These are phyloP conservation scores for Phytopythium montanum DNA, from an alignment of 352 stramenopile species.

Conservation along the genomic window DNA sequence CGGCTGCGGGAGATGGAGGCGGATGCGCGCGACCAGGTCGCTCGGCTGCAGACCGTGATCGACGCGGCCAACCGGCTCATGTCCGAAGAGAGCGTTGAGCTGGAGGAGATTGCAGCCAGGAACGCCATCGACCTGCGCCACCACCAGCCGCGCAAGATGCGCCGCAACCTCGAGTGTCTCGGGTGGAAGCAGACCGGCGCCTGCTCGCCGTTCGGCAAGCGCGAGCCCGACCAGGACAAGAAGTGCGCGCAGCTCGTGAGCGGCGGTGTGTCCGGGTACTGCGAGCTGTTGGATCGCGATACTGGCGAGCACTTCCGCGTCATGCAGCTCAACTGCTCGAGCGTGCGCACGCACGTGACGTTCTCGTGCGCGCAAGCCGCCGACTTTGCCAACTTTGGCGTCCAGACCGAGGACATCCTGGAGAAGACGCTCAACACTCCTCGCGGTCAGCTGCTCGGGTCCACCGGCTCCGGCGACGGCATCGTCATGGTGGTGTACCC, in stretches of 20 bases:
- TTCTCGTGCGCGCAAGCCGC: constrained; percentile 53
- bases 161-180: constrained; percentile 44
- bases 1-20: constrained; percentile 30
- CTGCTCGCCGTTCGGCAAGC: constrained; percentile 41
- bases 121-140: constrained; percentile 32
- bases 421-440: constrained; percentile 14
- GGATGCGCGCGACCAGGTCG: constrained; percentile 32
- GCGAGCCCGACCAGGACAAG: constrained; percentile 44
- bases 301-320: constrained; percentile 63
- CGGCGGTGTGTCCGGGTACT: constrained; percentile 52
- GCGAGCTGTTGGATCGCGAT: constrained; percentile 48
- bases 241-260: constrained; percentile 42
- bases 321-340: constrained; percentile 67
- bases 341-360: constrained; percentile 38
- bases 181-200: constrained; percentile 56
- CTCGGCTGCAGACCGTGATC: constrained; percentile 29
- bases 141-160: constrained; percentile 25
- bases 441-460: constrained; percentile 17
- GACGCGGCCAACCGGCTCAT: constrained; percentile 28
- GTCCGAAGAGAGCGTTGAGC: constrained; percentile 23
- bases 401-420: constrained; percentile 29
- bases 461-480: constrained; percentile 33
- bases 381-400: constrained; percentile 63
- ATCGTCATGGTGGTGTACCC: constrained; percentile 75
- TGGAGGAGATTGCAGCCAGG: constrained; percentile 28